Conservation (phyloP, 257 asterid genomes). For the Plectranthus barbatus region DNA sequence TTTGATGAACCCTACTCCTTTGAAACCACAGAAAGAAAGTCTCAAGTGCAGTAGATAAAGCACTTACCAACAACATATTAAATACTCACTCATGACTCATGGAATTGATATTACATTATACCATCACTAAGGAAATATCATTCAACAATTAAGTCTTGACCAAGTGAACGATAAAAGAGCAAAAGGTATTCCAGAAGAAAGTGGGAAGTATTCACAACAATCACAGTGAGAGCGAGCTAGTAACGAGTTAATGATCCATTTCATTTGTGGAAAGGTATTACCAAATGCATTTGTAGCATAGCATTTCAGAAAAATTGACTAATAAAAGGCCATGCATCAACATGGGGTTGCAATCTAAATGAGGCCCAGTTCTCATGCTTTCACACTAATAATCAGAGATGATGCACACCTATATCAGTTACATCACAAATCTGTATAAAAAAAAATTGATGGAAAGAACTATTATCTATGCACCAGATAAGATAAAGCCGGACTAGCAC, state of each 20-base stretch:
- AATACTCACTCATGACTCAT: neutral
- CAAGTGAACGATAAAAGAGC: neutral
- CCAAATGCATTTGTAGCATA: neutral
- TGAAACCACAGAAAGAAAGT: conserved; percentile 11
- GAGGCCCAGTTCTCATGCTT: neutral
- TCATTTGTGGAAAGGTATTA: neutral
- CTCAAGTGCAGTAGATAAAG: conserved; percentile 12
- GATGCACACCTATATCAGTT: neutral
- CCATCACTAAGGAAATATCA: neutral
- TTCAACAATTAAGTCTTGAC: neutral
- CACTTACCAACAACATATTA: neutral
- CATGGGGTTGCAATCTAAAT: neutral
- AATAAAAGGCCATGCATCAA: neutral
- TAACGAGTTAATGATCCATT: conserved; percentile 1
- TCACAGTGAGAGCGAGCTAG: neutral
- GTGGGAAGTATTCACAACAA: neutral
- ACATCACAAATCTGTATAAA: neutral
- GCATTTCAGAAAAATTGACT: neutral
- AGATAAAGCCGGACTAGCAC: neutral
- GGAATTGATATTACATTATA: neutral
- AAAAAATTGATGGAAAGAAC: neutral
- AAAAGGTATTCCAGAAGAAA: neutral
- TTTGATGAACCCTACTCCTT: conserved; percentile 89
- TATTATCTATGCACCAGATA: neutral
- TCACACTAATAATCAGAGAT: neutral